Evolutionary conservation across 495 filamentous ascomycete genomes (phyloP).

Genomic region (Evernia prunastri): DNA sequence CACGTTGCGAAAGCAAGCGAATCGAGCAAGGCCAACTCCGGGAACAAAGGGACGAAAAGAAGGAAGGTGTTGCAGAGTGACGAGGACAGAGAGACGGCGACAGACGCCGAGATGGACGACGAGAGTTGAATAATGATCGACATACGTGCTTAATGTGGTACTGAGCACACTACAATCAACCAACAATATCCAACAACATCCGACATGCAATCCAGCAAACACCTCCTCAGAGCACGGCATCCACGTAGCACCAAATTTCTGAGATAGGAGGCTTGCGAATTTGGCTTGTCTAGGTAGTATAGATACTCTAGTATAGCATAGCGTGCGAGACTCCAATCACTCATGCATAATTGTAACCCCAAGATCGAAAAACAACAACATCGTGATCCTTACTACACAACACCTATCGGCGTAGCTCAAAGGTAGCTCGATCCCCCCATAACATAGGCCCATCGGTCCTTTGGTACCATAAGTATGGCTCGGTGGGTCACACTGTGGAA

Average conservation of each 20-base stretch:
- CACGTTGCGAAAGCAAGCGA: neutral
- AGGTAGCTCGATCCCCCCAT: too few relatives aligned
- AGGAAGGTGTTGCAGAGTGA: neutral
- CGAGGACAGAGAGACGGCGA: neutral
- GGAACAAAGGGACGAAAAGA: neutral
- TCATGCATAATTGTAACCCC: neutral
- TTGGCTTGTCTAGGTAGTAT: neutral
- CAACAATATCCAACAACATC: neutral
- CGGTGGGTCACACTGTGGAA: too few relatives aligned
- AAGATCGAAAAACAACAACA: too few relatives aligned
- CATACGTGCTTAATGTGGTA: neutral
- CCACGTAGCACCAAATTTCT: neutral
- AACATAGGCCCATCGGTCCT: too few relatives aligned
- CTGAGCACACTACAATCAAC: neutral
- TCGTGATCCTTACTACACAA: too few relatives aligned
- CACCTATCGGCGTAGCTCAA: too few relatives aligned
- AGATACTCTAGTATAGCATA: constrained; percentile 2
- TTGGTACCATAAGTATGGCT: too few relatives aligned
- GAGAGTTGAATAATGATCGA: neutral
- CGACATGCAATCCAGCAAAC: neutral
- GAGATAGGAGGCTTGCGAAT: neutral
- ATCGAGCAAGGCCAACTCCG: neutral
- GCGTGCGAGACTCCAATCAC: neutral
- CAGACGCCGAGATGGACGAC: neutral
- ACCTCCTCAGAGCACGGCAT: neutral